phyloP scores from a whole-genome alignment of 495 filamentous ascomycete species.

The Neurospora sp. region DNA sequence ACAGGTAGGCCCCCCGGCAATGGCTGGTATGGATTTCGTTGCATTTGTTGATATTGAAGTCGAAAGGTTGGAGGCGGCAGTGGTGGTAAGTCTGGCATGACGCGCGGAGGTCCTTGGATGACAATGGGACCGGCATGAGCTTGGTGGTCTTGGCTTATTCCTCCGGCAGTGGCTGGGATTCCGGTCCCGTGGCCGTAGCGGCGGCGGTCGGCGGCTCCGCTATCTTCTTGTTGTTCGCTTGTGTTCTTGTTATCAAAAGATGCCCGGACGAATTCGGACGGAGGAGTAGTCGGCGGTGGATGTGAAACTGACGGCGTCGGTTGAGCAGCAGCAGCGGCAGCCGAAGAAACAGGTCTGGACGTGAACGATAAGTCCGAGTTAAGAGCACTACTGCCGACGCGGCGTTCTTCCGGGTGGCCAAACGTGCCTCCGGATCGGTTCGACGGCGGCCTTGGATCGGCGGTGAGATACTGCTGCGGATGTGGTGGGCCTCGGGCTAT shows the following conservation, averaged over 20 bases:
- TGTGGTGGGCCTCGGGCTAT: neutral
- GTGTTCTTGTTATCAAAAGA: neutral
- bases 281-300: neutral
- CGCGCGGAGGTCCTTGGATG: neutral
- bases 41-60: neutral
- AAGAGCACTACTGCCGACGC: neutral
- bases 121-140: neutral
- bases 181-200: neutral
- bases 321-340: neutral
- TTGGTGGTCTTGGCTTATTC: neutral
- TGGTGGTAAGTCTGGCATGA: neutral
- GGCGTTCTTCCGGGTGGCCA: neutral
- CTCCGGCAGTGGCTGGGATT: neutral
- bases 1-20: slow-evolving; percentile 5
- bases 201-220: neutral
- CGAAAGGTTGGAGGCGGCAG: neutral
- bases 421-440: slow-evolving; percentile 1
- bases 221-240: neutral
- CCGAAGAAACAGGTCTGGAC: neutral
- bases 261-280: neutral
- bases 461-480: slow-evolving; percentile 3
- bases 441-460: slow-evolving; percentile 7
- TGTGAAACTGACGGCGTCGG: neutral
- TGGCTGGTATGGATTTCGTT: neutral
- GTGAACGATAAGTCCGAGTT: neutral